Evolutionary conservation across 2,329 filamentous ascomycete species (phyloP), one percentile per base, ranked within the genome.

Genomic region (Aspergillus hortae): DNA sequence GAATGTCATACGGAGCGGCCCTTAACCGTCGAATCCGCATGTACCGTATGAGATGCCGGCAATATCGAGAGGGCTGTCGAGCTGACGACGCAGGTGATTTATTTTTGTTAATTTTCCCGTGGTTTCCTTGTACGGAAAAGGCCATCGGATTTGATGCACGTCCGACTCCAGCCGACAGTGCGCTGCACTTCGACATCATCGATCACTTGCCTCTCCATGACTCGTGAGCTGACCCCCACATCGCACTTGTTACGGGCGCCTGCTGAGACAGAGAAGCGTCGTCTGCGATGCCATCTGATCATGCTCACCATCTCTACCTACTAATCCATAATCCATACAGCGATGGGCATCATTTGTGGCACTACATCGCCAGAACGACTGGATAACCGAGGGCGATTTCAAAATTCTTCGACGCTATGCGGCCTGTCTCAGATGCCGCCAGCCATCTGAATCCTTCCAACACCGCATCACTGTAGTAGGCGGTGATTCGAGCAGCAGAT

Each of bases 181-280:
- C 50, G 49, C 57, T 47, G 47, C 35, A 41, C 46, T 51, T 38
- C 48, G 54, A 32, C 46, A 53, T 46, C 40, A 27, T 52, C 49
- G 42, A 38, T 53, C 36, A 50, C 33, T 36, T 36, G 15, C 44
- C 47, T 49, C 33, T 27, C 48, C 54, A 54, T 51, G 52, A 46
- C 57, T 52, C 52, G 51, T 50, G 41, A 50, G 46, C 51, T 44
- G 51, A 45, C 57, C 48, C 54, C 50, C 54, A 42, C 48, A 52
- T 57, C 25, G 33, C 32, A 50, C 44, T 52, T 46, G 44, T 50
- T 42, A 25, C 54, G 51, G 54, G 59, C 59, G 59, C 58, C 46
- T 61, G 51, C 56, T 59, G 54, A 60, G 54, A 57, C 52, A 33
- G 35, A 45, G 44, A 48, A 48, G 53, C 52, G 51, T 54, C 46